These are phyloP conservation scores for Ricinus communis DNA, from an alignment of 345 rosid species.

Conservation along the genomic window DNA sequence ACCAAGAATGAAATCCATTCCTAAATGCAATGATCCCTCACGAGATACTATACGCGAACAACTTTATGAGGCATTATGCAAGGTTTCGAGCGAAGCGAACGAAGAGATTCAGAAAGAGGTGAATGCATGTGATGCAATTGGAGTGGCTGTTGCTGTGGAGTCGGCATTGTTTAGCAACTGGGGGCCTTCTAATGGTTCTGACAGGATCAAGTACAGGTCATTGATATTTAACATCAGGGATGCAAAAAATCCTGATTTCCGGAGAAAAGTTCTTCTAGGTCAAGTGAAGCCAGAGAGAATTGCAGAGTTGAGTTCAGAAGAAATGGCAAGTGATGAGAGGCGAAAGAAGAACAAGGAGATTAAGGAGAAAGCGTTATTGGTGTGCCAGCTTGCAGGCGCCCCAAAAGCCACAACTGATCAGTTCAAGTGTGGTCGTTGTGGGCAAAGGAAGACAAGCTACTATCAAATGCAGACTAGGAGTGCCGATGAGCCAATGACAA, in stretches of 20 bases:
- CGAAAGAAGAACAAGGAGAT: slow-evolving; percentile 5
- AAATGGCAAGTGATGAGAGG: slow-evolving; percentile 17
- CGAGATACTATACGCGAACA: slow-evolving; percentile 11
- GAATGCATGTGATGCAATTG: background rate
- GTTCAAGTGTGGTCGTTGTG: slow-evolving; percentile 1
- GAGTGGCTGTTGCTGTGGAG: slow-evolving; percentile 12
- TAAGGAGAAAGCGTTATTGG: background rate
- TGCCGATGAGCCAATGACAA: slow-evolving; percentile 15
- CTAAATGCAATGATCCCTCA: background rate
- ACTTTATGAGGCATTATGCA: slow-evolving; percentile 8
- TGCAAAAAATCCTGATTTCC: slow-evolving; percentile 12
- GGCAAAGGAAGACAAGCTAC: background rate
- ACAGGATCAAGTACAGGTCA: slow-evolving; percentile 12
- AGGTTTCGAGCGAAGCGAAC: slow-evolving; percentile 4
- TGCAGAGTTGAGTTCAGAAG: slow-evolving; percentile 8
- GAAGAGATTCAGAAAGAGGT: background rate
- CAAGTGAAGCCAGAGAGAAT: slow-evolving; percentile 5
- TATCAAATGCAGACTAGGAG: slow-evolving; percentile 9
- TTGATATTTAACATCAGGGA: slow-evolving; percentile 12
- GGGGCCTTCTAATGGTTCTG: slow-evolving; percentile 7
- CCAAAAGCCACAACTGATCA: background rate
- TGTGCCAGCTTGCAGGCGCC: background rate
- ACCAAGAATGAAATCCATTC: background rate
- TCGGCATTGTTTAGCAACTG: slow-evolving; percentile 1
- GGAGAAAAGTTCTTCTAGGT: slow-evolving; percentile 13